Conservation (phyloP, 2,329 filamentous ascomycete species). For the Xylariaceae sp. region DNA sequence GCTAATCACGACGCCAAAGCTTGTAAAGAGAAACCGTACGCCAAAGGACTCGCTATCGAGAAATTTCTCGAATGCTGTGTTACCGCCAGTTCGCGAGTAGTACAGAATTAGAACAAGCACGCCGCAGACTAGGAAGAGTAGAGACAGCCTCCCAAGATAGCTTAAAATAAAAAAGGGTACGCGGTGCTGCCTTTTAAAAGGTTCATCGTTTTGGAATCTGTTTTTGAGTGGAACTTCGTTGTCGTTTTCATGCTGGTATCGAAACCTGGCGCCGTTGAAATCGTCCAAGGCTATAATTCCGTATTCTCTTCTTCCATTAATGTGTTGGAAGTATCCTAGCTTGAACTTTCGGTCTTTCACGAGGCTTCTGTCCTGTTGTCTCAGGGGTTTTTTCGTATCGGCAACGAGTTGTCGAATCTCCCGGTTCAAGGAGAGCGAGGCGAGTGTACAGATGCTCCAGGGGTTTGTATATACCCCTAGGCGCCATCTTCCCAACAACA, state of each 20-base stretch:
- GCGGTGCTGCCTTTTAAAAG: not conserved
- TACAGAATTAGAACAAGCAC: slow-evolving; percentile 46
- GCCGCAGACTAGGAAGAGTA: slow-evolving; percentile 33
- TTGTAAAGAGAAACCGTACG: slow-evolving; percentile 49
- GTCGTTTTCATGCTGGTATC: not conserved
- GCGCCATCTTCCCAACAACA: slow-evolving; percentile 39
- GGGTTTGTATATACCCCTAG: slow-evolving; percentile 45
- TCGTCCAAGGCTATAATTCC: slow-evolving; percentile 10
- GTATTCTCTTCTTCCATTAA: slow-evolving; percentile 8
- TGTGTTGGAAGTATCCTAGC: not conserved
- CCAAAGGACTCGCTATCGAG: slow-evolving; percentile 50
- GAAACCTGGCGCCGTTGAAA: not conserved
- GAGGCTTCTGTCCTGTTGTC: not conserved
- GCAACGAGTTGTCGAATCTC: slow-evolving; percentile 24
- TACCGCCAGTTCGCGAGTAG: slow-evolving; percentile 45
- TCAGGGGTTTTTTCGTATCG: not conserved
- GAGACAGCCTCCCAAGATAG: slow-evolving; percentile 14
- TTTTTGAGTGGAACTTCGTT: not conserved
- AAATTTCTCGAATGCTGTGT: slow-evolving; percentile 49
- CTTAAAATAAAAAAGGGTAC: slow-evolving; percentile 17
- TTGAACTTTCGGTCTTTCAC: slow-evolving; percentile 15
- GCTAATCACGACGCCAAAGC: slow-evolving; percentile 47
- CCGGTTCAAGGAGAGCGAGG: slow-evolving; percentile 29
- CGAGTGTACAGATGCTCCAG: slow-evolving; percentile 46
- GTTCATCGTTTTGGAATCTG: not conserved